A percentile compares a stretch with the other conserved stretches of the same genome.
phyloP scores from a whole-genome alignment of 441 rosid species.

The Theobroma grandiflorum region DNA sequence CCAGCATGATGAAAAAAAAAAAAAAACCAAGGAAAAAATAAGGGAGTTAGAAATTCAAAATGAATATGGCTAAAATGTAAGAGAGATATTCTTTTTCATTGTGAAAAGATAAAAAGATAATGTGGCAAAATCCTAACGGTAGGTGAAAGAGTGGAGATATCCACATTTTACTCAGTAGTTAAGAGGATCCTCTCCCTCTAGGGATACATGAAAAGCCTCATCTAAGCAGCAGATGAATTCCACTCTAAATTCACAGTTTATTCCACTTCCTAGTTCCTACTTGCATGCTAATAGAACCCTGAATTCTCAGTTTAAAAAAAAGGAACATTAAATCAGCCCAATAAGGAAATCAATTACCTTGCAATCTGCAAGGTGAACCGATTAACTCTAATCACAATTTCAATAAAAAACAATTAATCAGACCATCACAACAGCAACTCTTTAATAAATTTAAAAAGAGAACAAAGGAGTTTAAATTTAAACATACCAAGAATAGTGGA shows the following conservation, averaged over 20 bases:
- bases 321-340: neutral
- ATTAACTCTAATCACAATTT: neutral
- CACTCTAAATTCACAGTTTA: neutral
- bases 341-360: neutral
- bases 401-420: neutral
- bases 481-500: constrained; percentile 86
- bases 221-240: neutral
- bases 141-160: too few relatives aligned
- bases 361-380: neutral
- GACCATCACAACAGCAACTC: neutral
- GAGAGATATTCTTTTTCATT: too few relatives aligned
- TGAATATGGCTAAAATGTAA: too few relatives aligned
- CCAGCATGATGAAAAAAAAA: too few relatives aligned
- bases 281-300: neutral
- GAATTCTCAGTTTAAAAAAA: neutral
- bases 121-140: too few relatives aligned
- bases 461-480: neutral
- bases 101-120: too few relatives aligned
- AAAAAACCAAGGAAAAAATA: too few relatives aligned
- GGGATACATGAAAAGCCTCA: neutral
- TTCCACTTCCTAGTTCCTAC: neutral
- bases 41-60: too few relatives aligned
- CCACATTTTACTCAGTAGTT: too few relatives aligned
- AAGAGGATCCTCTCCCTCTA: neutral
- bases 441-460: neutral